Percentiles rank a stretch among this genome's conserved stretches.
These are phyloP conservation scores for Kwoniella botswanensis DNA, from an alignment of 768 basidiomycete species.

Conservation along the genomic window DNA sequence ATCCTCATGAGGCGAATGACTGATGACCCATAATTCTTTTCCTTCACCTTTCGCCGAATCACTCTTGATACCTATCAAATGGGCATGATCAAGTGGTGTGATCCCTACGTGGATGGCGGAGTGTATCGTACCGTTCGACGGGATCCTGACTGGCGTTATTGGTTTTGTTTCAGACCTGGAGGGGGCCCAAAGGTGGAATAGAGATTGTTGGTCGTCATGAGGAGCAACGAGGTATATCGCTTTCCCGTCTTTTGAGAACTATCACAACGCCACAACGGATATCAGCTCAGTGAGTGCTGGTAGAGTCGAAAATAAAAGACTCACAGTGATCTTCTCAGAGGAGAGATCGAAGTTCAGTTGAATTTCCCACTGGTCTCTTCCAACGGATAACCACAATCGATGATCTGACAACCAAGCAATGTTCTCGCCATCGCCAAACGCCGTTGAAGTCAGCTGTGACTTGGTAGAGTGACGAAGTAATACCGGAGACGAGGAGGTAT, in stretches of 20 bases:
- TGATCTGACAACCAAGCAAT: slow-evolving; percentile 30
- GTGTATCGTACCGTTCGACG: slow-evolving; percentile 26
- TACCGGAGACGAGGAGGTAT: neutral
- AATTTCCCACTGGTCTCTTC: slow-evolving; percentile 11
- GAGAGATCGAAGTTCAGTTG: slow-evolving; percentile 22
- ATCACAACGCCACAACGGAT: neutral
- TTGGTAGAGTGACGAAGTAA: neutral
- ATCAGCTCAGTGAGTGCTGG: neutral
- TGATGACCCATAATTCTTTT: slow-evolving; percentile 29
- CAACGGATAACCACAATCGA: slow-evolving; percentile 20
- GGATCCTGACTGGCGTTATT: slow-evolving; percentile 20
- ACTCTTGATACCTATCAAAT: slow-evolving; percentile 31
- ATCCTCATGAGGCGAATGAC: slow-evolving; percentile 33
- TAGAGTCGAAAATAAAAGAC: neutral
- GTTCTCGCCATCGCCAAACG: slow-evolving; percentile 7
- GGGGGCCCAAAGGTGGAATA: slow-evolving; percentile 32
- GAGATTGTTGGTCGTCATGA: slow-evolving; percentile 19
- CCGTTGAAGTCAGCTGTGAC: slow-evolving; percentile 7
- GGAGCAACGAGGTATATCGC: slow-evolving; percentile 27
- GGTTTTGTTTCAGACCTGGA: neutral
- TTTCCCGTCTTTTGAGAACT: slow-evolving; percentile 33
- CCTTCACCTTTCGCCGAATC: slow-evolving; percentile 7
- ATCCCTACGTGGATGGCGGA: slow-evolving; percentile 28
- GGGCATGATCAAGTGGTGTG: slow-evolving; percentile 32
- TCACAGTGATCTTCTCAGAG: slow-evolving; percentile 20